Conservation (phyloP, 129 eudicot species). For the Chrysanthemum seticuspe region DNA sequence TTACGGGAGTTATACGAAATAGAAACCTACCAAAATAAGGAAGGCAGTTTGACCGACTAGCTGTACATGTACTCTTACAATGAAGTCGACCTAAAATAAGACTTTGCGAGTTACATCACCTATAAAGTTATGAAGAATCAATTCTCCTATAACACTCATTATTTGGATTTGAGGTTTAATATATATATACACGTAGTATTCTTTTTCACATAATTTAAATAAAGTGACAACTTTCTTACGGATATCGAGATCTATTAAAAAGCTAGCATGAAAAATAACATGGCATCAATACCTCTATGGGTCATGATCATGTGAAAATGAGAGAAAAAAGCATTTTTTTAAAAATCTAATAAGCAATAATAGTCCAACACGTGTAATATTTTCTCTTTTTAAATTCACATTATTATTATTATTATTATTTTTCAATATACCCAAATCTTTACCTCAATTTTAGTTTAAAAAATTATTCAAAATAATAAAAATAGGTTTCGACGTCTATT, state of each 20-base stretch:
- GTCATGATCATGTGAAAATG: background rate
- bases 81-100: background rate
- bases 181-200: background rate
- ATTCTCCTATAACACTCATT: constrained; percentile 17
- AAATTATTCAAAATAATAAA: too few species aligned
- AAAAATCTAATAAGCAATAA: too few species aligned
- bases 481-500: too few species aligned
- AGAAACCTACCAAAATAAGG: too few species aligned
- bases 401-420: too few species aligned
- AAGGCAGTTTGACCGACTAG: too few species aligned
- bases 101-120: background rate
- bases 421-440: too few species aligned
- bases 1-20: too few species aligned
- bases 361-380: too few species aligned
- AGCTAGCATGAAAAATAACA: background rate
- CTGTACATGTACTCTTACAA: background rate
- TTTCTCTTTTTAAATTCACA: too few species aligned
- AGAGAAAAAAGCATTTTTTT: too few species aligned
- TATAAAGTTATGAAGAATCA: constrained; percentile 12
- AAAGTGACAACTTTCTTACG: constrained; percentile 13
- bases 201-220: background rate
- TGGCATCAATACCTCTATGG: constrained; percentile 6
- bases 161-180: constrained; percentile 15
- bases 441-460: too few species aligned
- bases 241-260: constrained; percentile 2